phyloP scores from a whole-genome alignment of 345 rosid species.

The Gossypium thurberi region DNA sequence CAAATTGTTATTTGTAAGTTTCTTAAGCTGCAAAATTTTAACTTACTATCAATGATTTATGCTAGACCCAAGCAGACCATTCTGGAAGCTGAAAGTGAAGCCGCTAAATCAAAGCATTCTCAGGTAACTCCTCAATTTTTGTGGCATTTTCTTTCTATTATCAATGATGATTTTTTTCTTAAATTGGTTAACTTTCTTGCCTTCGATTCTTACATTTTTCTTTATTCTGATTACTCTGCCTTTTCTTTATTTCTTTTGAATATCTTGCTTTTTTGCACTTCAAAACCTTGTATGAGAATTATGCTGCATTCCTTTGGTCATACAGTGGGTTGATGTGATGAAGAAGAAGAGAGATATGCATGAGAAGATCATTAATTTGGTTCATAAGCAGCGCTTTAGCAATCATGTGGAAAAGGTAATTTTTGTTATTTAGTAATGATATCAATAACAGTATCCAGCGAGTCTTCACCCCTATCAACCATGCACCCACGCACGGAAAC shows the following conservation, averaged over 20 bases:
- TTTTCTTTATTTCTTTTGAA: background rate
- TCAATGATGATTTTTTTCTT: background rate
- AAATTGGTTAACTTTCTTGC: background rate
- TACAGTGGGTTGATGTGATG: conserved; percentile 89
- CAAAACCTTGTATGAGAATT: background rate
- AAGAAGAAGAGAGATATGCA: conserved; percentile 82
- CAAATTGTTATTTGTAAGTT: background rate
- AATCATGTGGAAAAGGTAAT: conserved; percentile 52
- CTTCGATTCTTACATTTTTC: background rate
- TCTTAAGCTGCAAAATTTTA: conserved; percentile 5
- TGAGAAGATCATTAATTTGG: conserved; percentile 60
- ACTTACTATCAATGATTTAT: conserved; percentile 23
- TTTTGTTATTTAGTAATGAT: background rate
- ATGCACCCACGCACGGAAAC: background rate
- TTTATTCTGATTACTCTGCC: background rate
- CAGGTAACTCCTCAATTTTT: conserved; percentile 36
- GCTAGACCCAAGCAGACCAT: conserved; percentile 93
- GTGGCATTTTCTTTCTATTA: background rate
- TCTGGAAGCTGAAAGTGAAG: conserved; percentile 95
- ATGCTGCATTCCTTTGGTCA: background rate
- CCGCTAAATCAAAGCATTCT: conserved; percentile 62
- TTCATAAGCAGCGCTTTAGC: conserved; percentile 49
- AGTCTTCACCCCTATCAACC: background rate
- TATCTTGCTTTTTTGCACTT: background rate
- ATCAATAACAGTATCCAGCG: background rate